These are phyloP conservation scores for Dalbergia oliveri DNA, from an alignment of 306 rosid genomes.

Conservation along the genomic window DNA sequence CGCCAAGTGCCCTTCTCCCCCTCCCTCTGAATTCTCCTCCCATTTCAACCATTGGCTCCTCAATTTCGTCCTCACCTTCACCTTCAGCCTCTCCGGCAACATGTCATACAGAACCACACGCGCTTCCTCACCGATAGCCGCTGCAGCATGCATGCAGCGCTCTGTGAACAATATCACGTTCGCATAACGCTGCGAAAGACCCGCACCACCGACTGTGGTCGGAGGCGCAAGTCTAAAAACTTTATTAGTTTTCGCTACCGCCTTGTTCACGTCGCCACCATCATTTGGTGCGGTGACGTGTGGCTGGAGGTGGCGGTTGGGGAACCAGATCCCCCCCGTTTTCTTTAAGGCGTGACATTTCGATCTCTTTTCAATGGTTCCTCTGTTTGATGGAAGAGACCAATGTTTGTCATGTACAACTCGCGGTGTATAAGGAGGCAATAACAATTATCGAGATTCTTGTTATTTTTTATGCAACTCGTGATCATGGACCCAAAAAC, in stretches of 20 bases:
- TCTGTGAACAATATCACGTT: slow-evolving; percentile 62
- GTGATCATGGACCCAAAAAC: slow-evolving; percentile 54
- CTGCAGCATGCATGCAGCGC: slow-evolving; percentile 57
- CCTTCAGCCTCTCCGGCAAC: slow-evolving; percentile 62
- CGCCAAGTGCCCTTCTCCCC: slow-evolving; percentile 22
- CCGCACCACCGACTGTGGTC: slow-evolving; percentile 70
- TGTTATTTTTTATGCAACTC: background rate
- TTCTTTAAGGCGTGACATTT: slow-evolving; percentile 41
- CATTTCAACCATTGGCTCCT: slow-evolving; percentile 40
- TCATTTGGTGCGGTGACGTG: background rate
- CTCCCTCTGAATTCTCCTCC: slow-evolving; percentile 28
- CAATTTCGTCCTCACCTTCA: slow-evolving; percentile 53
- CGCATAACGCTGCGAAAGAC: slow-evolving; percentile 69
- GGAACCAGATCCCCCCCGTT: slow-evolving; percentile 31
- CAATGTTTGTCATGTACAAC: slow-evolving; percentile 22
- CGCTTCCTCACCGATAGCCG: slow-evolving; percentile 50
- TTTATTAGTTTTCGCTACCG: slow-evolving; percentile 32
- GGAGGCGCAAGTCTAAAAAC: slow-evolving; percentile 51
- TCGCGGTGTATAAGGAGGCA: slow-evolving; percentile 54
- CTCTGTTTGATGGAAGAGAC: slow-evolving; percentile 12
- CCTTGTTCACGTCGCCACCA: background rate
- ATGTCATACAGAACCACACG: slow-evolving; percentile 66
- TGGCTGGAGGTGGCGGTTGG: background rate
- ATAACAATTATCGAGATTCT: slow-evolving; percentile 14
- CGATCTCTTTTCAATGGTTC: background rate